These are phyloP conservation scores for Termitomyces sp. DNA, from an alignment of 1,284 basidiomycete genomes.

Conservation along the genomic window DNA sequence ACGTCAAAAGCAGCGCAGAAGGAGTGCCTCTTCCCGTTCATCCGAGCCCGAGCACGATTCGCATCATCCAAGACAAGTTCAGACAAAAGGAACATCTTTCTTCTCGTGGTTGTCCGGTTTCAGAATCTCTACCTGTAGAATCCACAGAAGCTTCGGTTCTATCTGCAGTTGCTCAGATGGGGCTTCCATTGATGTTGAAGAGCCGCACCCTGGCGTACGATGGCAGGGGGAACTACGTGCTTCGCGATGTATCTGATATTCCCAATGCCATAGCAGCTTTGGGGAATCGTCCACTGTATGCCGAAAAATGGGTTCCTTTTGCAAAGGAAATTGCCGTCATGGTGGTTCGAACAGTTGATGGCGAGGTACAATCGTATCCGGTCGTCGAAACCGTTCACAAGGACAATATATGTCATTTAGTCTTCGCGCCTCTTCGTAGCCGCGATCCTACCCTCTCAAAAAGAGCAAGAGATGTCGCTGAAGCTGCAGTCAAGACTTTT, in stretches of 20 bases:
- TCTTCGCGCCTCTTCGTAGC: slow-evolving; percentile 79
- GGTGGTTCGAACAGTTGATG: slow-evolving; percentile 82
- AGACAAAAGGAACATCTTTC: slow-evolving; percentile 81
- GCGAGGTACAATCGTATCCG: slow-evolving; percentile 83
- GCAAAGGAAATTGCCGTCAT: slow-evolving; percentile 93
- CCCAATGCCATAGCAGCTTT: slow-evolving; percentile 65
- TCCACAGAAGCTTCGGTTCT: slow-evolving; percentile 52
- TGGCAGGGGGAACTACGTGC: slow-evolving; percentile 88
- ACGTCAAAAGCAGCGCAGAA: slow-evolving; percentile 44
- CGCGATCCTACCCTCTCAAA: slow-evolving; percentile 52
- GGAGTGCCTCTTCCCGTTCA: slow-evolving; percentile 59
- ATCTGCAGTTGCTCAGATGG: slow-evolving; percentile 52
- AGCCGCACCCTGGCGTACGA: slow-evolving; percentile 94
- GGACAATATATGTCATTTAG: slow-evolving; percentile 91
- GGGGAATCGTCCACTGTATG: slow-evolving; percentile 73
- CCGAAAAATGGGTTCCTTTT: slow-evolving; percentile 93
- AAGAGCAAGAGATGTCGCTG: slow-evolving; percentile 73
- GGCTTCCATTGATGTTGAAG: slow-evolving; percentile 95
- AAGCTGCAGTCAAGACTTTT: slow-evolving; percentile 78
- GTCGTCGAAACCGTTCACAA: slow-evolving; percentile 96
- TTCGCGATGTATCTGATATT: slow-evolving; percentile 55
- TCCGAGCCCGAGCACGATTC: slow-evolving; percentile 82
- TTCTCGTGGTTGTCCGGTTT: slow-evolving; percentile 61
- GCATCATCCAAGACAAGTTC: slow-evolving; percentile 94
- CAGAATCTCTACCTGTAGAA: slow-evolving; percentile 66